Base-by-base conservation (phyloP, 306 rosid species). In the Dalbergia cultrata region DNA sequence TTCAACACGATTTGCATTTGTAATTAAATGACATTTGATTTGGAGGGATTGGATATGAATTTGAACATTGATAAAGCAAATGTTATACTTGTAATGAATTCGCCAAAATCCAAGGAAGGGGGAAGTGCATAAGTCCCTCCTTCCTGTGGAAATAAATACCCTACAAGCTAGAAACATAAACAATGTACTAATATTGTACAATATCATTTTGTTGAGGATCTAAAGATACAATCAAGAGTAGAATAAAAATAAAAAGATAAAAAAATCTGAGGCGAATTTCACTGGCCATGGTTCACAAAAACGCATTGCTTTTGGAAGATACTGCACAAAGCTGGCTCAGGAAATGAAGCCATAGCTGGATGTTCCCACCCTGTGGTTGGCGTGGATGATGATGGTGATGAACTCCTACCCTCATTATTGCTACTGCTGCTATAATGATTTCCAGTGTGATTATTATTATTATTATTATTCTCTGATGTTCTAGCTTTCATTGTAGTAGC, bases 271-370 rank as follows among this genome's bases (percentile, higher is more conserved):
- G 47, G 17, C 37, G 66, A 68, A 56, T 76, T 50, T 91, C 86
- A 88, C 52, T 71, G 85, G 5, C 88, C 89, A 18, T 76, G 83
- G 59, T 88, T 85, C 6, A 76, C 74, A 8, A 85, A 76, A 26
- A 84, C 58, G 76, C 98, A 89, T 37, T 94, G 90, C 17, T 91
- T 80, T 72, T 85, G 90, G 83, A 94, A 89, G 77, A 79, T 70
- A 43, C 82, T 64, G 31, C 80, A 85, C 79, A 94, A 70, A 61
- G 90, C 37, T 4, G 94, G 79, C 17, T 87, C 92, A 0, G 86
- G 22, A 45, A 80, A 86, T 34, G 85, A 19, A 37, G 86, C 70
- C 62, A 83, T 80, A 7, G 91, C 91, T 17, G 94, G 93, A 73
- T 91, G 90, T 72, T 86, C 84, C 97, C 97, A 90, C 10, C 86